Evolutionary conservation across 352 stramenopile genomes (phyloP).

Genomic region (Lagenidium giganteum): DNA sequence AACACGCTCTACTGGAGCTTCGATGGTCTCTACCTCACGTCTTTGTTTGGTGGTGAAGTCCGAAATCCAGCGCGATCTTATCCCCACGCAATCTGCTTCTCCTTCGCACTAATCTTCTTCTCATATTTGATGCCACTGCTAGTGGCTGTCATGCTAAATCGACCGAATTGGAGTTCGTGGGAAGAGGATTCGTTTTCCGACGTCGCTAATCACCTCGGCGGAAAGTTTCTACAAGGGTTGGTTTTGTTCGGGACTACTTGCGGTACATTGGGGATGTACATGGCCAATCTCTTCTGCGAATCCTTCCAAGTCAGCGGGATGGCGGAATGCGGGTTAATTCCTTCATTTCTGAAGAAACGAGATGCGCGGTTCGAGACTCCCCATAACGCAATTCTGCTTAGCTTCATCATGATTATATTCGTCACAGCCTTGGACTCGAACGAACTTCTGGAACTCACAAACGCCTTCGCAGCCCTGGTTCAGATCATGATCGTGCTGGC

Average conservation of each 20-base stretch:
- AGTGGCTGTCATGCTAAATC: conserved; percentile 1
- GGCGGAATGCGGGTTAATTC: conserved; percentile 66
- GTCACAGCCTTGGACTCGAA: conserved; percentile 27
- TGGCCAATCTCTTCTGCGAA: conserved; percentile 79
- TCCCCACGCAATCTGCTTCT: conserved; percentile 59
- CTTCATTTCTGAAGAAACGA: conserved; percentile 54
- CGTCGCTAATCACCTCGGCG: conserved; percentile 23
- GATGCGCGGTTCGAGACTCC: conserved; percentile 8
- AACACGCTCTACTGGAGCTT: conserved; percentile 95
- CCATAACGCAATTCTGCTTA: conserved; percentile 9
- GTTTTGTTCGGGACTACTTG: conserved; percentile 38
- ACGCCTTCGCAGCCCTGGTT: conserved; percentile 65
- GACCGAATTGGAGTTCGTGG: conserved; percentile 5
- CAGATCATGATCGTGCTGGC: conserved; percentile 78
- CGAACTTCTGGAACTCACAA: conserved; percentile 55
- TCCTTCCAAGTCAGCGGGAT: conserved; percentile 60
- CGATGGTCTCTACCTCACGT: conserved; percentile 85
- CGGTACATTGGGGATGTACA: conserved; percentile 70
- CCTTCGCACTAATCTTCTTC: conserved; percentile 52
- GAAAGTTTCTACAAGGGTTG: conserved; percentile 71
- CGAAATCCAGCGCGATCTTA: conserved; percentile 38
- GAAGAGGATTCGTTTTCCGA: conserved; percentile 2
- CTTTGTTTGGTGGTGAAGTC: conserved; percentile 83
- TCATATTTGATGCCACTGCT: conserved; percentile 18
- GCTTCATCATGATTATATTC: conserved; percentile 4